Evolutionary conservation across 1,284 basidiomycete genomes (phyloP), one percentile per base, ranked within the genome.

Genomic region (Leccinum subspadiceum): DNA sequence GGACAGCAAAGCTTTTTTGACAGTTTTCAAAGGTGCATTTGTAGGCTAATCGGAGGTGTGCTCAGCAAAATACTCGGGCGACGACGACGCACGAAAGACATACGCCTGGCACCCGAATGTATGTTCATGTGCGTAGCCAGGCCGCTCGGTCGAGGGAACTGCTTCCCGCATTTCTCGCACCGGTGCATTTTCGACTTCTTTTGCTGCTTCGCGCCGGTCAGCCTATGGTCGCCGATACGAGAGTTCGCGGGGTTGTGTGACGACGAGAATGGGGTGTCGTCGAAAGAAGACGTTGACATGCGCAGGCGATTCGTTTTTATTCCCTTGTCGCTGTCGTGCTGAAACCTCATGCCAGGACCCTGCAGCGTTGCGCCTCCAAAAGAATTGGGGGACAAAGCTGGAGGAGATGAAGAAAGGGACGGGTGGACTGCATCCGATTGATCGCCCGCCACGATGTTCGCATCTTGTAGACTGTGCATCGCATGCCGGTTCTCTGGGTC

Each of bases 61-160:
- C 50, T 69, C 37, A 67, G 61, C 57, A 58, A 54, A 49, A 41
- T 20, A 7, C 51, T 20, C 39, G n/a, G n/a, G 57, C 10, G 41
- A 20, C 39, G 37, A 59, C 29, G 39, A 62, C 58, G 54, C 57
- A 51, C 46, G 51, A 49, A 37, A 39, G 15, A 75, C 78, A 63
- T 71, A 88, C 87, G 86, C 69, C 81, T 85, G 5, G 78, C 79
- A 15, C 87, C 85, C 4, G 81, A 84, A 66, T 89, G 87, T 4
- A 81, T 82, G 55, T 85, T 83, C 85, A 86, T 86, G 65, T 89
- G 87, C 2, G 86, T 87, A 39, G 75, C 75, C 50, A 89, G 75
- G 12, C 84, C 84, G 56, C 84, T 85, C 3, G 86, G 87, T 60
- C 86, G 77, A 31, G 84, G 84, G 67, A 88, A 88, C 56, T 74